These are phyloP conservation scores for Colletotrichum melonis DNA, from an alignment of 2,329 filamentous ascomycete genomes.

Conservation along the genomic window DNA sequence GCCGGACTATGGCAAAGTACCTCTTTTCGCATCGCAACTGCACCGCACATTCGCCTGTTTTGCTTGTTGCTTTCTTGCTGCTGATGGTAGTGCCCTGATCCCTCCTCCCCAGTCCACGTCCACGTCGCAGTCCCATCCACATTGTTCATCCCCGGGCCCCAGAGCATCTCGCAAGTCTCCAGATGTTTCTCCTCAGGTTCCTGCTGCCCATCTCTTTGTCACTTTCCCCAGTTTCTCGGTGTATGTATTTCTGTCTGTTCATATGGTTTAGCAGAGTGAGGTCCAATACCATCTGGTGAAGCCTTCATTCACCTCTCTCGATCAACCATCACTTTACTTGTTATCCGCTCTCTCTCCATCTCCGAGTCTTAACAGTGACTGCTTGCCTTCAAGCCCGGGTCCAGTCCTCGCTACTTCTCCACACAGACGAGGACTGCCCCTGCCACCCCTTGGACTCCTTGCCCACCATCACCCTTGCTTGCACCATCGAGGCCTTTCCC, in stretches of 20 bases:
- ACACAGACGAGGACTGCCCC: background rate
- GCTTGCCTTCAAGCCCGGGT: background rate
- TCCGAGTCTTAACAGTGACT: background rate
- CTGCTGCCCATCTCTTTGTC: background rate
- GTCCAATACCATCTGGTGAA: background rate
- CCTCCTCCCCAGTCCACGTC: conserved; percentile 16
- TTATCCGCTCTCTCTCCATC: background rate
- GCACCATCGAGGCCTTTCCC: conserved; percentile 29
- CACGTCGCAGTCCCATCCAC: background rate
- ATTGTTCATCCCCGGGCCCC: background rate
- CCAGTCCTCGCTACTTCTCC: conserved; percentile 2
- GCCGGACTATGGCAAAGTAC: conserved; percentile 28
- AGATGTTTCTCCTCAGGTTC: background rate
- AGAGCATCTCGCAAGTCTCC: background rate
- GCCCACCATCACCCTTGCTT: conserved; percentile 33
- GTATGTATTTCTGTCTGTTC: background rate
- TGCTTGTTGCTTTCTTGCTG: background rate
- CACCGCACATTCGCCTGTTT: conserved; percentile 3
- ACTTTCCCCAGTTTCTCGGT: background rate
- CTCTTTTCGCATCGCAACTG: conserved; percentile 19
- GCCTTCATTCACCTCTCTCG: background rate
- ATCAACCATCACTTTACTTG: background rate
- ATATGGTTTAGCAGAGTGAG: background rate
- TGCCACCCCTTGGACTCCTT: conserved; percentile 1
- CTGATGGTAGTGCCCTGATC: conserved; percentile 1